A percentile compares a stretch with the other conserved stretches of the same genome.
These are phyloP conservation scores for Isoetes taiwanensis DNA, from an alignment of 75 land plant genomes.

Conservation along the genomic window DNA sequence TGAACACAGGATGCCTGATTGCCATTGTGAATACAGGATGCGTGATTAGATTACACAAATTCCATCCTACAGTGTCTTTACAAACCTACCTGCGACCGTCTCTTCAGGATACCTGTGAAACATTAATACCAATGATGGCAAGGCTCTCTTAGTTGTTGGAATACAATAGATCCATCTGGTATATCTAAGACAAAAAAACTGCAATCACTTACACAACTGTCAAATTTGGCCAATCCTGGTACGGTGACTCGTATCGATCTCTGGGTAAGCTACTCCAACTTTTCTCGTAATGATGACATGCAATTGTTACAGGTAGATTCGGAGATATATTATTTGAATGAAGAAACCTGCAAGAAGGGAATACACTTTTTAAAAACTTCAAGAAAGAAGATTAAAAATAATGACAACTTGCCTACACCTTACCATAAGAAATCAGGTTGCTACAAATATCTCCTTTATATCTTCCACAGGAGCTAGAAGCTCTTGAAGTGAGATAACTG, in stretches of 20 bases:
- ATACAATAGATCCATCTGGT: no score
- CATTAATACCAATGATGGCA: no score
- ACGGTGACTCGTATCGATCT: constrained; percentile 39
- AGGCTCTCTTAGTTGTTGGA: no score
- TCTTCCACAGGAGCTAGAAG: constrained; percentile 50
- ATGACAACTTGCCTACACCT: no score
- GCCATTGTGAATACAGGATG: no score
- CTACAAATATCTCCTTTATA: constrained; percentile 38
- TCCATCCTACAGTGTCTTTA: no score
- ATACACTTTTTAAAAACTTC: background rate
- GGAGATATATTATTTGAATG: constrained; percentile 36
- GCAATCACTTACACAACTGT: constrained; percentile 68
- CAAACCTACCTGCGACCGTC: no score
- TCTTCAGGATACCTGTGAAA: no score
- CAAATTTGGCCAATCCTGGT: constrained; percentile 56
- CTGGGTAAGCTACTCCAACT: constrained; percentile 43
- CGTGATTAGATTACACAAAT: no score
- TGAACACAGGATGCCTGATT: no score
- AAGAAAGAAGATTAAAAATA: no score
- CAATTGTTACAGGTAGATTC: constrained; percentile 57
- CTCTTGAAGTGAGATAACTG: constrained; percentile 38
- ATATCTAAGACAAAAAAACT: no score
- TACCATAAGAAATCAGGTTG: constrained; percentile 72
- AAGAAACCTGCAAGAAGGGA: constrained; percentile 46
- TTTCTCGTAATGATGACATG: constrained; percentile 55